Evolutionary conservation across 2,329 filamentous ascomycete genomes (phyloP), one percentile per base, ranked within the genome.

Genomic region (Hymenoscyphus scutula): DNA sequence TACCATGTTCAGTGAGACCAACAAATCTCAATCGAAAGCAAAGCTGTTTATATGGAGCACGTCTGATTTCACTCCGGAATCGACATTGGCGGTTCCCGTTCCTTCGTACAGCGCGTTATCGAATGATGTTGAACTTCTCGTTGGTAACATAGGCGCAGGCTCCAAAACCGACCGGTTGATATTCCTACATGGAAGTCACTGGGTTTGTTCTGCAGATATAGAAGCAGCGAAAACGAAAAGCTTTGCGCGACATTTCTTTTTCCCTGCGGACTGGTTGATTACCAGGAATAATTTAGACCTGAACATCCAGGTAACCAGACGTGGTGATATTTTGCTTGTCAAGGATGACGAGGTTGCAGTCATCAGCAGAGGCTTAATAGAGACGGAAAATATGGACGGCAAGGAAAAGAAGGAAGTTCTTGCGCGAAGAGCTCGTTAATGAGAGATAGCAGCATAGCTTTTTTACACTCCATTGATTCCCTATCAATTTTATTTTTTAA

Each of bases 191-290:
- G 57, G 23, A 6, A 55, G 65, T 41, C 70, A 69, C 2, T 75
- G 72, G 73, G 66, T 74, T 11, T 74, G 73, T 62, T 73, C 70
- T 27, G 60, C 58, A 6, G 62, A 67, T 58, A 66, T 56, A 65
- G 45, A 54, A 38, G 30, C 30, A 32, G 30, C 30, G 30, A 32
- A 8, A 32, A 32, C 8, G 30, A 32, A 32, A 32, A 32, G 29
- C 59, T 19, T 45, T 41, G 61, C 59, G 29, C 61, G 73, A 23
- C 73, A 76, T 59, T 75, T 74, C 60, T 75, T 74, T 56, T 65
- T 75, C 30, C 74, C 74, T 25, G 69, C 70, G 48, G 72, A 74
- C 59, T 76, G 73, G 73, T 68, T 74, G 69, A 19, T 65, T 59
- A 19, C 63, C 64, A 59, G 64, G 65, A 23, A 58, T 8, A 13